These are phyloP conservation scores for Emmonsiellopsis sp. DNA, from an alignment of 2,329 filamentous ascomycete species.

Conservation along the genomic window DNA sequence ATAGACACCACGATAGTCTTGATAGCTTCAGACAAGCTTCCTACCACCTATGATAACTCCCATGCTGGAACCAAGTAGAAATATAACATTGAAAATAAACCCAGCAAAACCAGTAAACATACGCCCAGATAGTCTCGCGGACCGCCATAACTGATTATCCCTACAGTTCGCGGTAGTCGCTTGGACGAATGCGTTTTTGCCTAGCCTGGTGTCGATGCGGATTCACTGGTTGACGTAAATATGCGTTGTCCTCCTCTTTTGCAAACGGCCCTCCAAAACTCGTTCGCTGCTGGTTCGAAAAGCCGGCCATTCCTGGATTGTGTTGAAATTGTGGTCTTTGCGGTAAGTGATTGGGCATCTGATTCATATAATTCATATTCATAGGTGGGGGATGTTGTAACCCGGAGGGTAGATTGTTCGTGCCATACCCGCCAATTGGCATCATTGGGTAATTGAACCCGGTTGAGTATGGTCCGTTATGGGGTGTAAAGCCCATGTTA, in stretches of 20 bases:
- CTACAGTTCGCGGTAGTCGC: slow-evolving; percentile 80
- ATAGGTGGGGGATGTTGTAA: slow-evolving; percentile 22
- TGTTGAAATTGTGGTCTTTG: slow-evolving; percentile 25
- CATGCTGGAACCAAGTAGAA: not conserved
- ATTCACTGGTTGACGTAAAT: slow-evolving; percentile 93
- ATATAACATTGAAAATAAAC: not conserved
- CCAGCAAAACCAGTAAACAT: not conserved
- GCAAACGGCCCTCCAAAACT: slow-evolving; percentile 45
- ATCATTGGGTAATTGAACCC: slow-evolving; percentile 18
- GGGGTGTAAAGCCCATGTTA: slow-evolving; percentile 25
- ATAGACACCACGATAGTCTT: too few relatives aligned
- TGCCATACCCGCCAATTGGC: slow-evolving; percentile 22
- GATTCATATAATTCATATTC: slow-evolving; percentile 30
- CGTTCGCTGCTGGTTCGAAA: slow-evolving; percentile 51
- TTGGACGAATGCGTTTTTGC: slow-evolving; percentile 69
- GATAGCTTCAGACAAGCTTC: too few relatives aligned
- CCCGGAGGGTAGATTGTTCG: slow-evolving; percentile 28
- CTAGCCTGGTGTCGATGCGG: slow-evolving; percentile 81
- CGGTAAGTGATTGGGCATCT: slow-evolving; percentile 20
- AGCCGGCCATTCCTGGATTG: slow-evolving; percentile 31
- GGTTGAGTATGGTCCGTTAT: slow-evolving; percentile 7
- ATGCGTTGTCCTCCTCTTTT: slow-evolving; percentile 74
- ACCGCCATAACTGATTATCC: not conserved
- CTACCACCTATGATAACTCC: too few relatives aligned
- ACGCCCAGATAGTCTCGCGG: not conserved